Evolutionary conservation across 805 yeast genomes (phyloP).

Genomic region (Wickerhamiella occidentalis): DNA sequence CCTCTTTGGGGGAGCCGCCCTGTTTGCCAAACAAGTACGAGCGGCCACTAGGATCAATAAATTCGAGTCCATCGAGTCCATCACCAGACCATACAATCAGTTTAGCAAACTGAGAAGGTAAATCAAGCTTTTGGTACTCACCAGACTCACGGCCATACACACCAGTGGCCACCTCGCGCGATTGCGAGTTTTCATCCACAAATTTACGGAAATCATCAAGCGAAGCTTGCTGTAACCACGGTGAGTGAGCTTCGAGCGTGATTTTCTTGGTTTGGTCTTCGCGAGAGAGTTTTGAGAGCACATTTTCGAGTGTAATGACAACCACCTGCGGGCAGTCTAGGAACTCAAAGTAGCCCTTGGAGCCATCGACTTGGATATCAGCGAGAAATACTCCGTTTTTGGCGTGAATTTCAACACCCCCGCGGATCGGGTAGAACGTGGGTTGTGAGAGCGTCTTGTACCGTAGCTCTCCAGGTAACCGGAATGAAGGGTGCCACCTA

Average conservation of each 20-base stretch:
- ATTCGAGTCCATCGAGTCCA: conserved; percentile 72
- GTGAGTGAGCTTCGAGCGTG: conserved; percentile 23
- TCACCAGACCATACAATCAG: conserved; percentile 60
- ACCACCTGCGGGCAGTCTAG: conserved; percentile 48
- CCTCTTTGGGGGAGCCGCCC: conserved; percentile 36
- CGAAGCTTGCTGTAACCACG: conserved; percentile 37
- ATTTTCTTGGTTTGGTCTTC: conserved; percentile 30
- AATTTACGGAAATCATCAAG: conserved; percentile 39
- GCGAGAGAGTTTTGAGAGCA: conserved; percentile 32
- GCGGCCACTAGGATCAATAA: conserved; percentile 29
- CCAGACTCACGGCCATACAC: conserved; percentile 20
- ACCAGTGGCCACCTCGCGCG: conserved; percentile 3
- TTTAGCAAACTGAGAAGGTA: conserved; percentile 22
- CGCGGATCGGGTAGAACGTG: conserved; percentile 35
- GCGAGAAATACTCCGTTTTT: conserved; percentile 60
- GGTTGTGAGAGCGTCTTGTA: conserved; percentile 33
- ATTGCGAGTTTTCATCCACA: not conserved
- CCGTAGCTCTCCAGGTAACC: conserved; percentile 48
- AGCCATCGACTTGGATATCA: conserved; percentile 54
- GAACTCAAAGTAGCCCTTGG: conserved; percentile 49
- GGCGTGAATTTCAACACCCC: conserved; percentile 39
- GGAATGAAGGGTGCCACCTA: conserved; percentile 67
- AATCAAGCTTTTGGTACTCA: conserved; percentile 10
- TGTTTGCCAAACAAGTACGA: conserved; percentile 28
- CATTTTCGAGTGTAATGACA: conserved; percentile 36